These are phyloP conservation scores for Beauveria varroae DNA, from an alignment of 2,329 filamentous ascomycete species.

Conservation along the genomic window DNA sequence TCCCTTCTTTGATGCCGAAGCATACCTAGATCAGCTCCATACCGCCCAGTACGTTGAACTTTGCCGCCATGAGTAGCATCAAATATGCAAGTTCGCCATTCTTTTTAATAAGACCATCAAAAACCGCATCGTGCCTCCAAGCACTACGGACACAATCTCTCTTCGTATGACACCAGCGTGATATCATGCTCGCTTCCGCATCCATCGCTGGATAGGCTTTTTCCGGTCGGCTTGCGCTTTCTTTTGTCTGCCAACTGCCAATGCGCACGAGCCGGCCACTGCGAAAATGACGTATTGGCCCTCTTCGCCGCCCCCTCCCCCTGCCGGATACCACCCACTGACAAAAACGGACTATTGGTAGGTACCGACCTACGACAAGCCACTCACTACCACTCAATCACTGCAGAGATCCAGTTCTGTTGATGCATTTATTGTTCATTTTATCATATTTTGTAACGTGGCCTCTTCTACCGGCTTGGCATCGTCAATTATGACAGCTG, in stretches of 20 bases:
- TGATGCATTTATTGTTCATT: neutral
- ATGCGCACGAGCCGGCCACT: neutral
- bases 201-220: constrained; percentile 4
- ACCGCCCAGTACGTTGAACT: too few species aligned
- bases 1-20: too few species aligned
- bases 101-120: too few species aligned
- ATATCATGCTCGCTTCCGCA: constrained; percentile 2
- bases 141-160: neutral
- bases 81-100: too few species aligned
- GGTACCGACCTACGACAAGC: neutral
- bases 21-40: too few species aligned
- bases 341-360: constrained; percentile 4
- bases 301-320: neutral
- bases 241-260: too few species aligned
- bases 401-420: too few species aligned
- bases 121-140: too few species aligned
- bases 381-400: too few species aligned
- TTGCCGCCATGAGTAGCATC: too few species aligned
- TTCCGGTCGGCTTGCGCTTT: neutral
- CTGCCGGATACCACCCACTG: constrained; percentile 1
- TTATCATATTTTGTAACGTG: neutral
- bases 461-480: neutral
- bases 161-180: neutral
- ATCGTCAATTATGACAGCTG: neutral
- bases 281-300: constrained; percentile 1